A percentile compares a stretch with the other conserved stretches of the same genome.
Evolutionary conservation across 257 asterid species (phyloP).

Genomic region (Ehretia macrophylla): DNA sequence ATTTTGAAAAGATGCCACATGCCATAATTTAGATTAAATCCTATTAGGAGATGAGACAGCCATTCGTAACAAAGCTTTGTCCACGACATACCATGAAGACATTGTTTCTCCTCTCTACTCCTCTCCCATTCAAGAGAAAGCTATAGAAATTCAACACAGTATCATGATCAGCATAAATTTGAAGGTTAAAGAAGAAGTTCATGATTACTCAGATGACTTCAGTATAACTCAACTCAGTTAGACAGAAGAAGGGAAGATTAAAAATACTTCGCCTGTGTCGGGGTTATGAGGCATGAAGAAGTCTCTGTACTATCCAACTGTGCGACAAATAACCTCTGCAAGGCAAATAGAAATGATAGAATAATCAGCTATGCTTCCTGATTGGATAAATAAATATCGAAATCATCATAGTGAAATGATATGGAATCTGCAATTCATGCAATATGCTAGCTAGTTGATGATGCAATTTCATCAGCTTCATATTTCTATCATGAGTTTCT

Average conservation of each 20-base stretch:
- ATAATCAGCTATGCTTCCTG: background rate
- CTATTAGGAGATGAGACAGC: slow-evolving; percentile 2
- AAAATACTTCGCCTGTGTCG: slow-evolving; percentile 73
- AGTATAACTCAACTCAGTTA: background rate
- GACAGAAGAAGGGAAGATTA: background rate
- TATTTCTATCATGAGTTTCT: too few relatives aligned
- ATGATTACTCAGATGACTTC: background rate
- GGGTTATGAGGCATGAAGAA: slow-evolving; percentile 76
- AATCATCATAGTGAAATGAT: background rate
- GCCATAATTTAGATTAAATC: background rate
- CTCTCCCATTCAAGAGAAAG: slow-evolving; percentile 53
- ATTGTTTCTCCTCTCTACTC: background rate
- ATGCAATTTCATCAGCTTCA: too few relatives aligned
- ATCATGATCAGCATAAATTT: slow-evolving; percentile 3
- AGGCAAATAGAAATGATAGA: slow-evolving; percentile 25
- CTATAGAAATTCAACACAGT: slow-evolving; percentile 44
- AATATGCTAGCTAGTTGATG: too few relatives aligned
- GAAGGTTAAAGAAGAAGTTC: background rate
- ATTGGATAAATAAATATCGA: background rate
- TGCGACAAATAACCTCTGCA: slow-evolving; percentile 77
- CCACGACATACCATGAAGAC: background rate
- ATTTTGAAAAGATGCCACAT: background rate
- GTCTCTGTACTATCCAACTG: slow-evolving; percentile 65
- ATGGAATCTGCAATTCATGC: too few relatives aligned
- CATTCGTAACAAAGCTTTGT: background rate